Conservation (phyloP, 768 basidiomycete species). For the Mycena latifolia region DNA sequence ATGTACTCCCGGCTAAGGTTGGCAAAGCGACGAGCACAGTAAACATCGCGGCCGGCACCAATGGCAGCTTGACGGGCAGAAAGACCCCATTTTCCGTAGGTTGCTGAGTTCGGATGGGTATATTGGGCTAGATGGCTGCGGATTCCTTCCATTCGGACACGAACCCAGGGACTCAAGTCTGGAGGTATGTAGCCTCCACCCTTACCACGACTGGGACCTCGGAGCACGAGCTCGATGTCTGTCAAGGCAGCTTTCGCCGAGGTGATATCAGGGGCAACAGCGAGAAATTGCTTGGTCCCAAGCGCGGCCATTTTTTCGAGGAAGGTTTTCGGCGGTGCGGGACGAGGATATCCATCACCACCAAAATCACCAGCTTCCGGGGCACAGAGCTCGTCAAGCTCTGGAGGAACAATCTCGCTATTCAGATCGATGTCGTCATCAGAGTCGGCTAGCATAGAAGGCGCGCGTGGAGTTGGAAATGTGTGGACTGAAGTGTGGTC, state of each 20-base stretch:
- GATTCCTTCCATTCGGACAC: no score
- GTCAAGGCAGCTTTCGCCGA: not conserved
- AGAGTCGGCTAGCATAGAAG: not conserved
- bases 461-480: no score
- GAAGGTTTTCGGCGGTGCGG: not conserved
- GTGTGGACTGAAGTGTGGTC: not conserved
- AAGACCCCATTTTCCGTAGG: conserved; percentile 3
- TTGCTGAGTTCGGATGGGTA: conserved; percentile 6
- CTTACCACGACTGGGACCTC: not conserved
- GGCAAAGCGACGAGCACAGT: no score
- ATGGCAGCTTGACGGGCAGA: conserved; percentile 8
- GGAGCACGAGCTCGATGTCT: conserved; percentile 2
- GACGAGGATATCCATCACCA: conserved; percentile 19
- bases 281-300: not conserved
- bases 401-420: conserved; percentile 1
- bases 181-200: conserved; percentile 13
- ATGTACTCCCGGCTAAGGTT: no score
- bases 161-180: no score
- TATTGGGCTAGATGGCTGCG: conserved; percentile 12
- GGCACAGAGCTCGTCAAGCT: conserved; percentile 7
- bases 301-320: conserved; percentile 13
- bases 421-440: not conserved
- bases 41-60: not conserved
- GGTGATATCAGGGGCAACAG: conserved; percentile 7
- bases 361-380: not conserved